phyloP scores from a whole-genome alignment of 805 yeast species.

The Komagataella pastoris region DNA sequence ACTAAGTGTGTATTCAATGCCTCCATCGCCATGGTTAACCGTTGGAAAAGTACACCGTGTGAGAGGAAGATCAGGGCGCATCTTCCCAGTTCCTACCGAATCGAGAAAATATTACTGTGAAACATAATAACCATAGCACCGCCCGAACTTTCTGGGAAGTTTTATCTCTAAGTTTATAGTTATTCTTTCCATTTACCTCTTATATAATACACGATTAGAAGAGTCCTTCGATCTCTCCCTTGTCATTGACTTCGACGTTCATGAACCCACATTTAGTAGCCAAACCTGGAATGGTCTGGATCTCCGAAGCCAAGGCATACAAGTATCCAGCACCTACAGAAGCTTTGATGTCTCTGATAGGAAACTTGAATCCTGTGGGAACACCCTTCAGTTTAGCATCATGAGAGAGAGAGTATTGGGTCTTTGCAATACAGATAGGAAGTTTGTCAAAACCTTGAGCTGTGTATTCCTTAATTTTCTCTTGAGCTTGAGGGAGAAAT shows the following conservation, averaged over 20 bases:
- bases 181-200: background rate
- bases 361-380: slow-evolving; percentile 87
- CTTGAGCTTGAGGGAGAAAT: slow-evolving; percentile 66
- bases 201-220: slow-evolving; percentile 29
- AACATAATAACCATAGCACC: background rate
- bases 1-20: background rate
- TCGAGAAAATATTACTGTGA: background rate
- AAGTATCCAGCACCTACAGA: slow-evolving; percentile 95
- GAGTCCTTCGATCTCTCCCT: slow-evolving; percentile 88
- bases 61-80: background rate
- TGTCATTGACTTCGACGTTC: slow-evolving; percentile 87
- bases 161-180: background rate
- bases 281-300: slow-evolving; percentile 94
- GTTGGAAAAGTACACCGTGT: background rate
- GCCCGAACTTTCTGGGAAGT: background rate
- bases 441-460: slow-evolving; percentile 80
- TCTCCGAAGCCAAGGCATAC: slow-evolving; percentile 93
- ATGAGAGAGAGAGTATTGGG: slow-evolving; percentile 92
- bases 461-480: slow-evolving; percentile 71
- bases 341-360: slow-evolving; percentile 88
- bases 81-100: background rate
- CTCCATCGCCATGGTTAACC: background rate
- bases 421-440: slow-evolving; percentile 95
- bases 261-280: slow-evolving; percentile 94
- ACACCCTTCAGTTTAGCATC: slow-evolving; percentile 91